Evolutionary conservation across 352 stramenopile genomes (phyloP).

Genomic region (Globisporangium irregulare): DNA sequence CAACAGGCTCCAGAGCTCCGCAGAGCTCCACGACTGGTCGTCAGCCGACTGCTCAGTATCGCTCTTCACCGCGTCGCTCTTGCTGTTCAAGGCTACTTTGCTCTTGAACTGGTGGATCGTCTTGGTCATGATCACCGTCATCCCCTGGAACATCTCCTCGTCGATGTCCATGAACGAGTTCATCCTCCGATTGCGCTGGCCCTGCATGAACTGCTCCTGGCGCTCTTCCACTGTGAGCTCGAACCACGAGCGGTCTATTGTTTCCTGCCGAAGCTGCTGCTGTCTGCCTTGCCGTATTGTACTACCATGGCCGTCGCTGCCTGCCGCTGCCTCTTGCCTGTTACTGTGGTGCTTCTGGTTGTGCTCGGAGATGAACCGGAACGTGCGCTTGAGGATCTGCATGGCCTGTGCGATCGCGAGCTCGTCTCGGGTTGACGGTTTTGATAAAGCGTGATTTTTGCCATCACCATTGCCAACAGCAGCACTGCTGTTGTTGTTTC

Average conservation of each 20-base stretch:
- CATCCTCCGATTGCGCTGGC: not conserved
- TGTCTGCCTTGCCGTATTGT: not conserved
- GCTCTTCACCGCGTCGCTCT: not conserved
- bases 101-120: conserved; percentile 1
- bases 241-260: not conserved
- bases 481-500: not conserved
- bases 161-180: conserved; percentile 9
- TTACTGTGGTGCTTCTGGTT: conserved; percentile 3
- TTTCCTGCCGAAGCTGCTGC: not conserved
- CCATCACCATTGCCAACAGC: not conserved
- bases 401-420: not conserved
- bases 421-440: not conserved
- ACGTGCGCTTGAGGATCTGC: conserved; percentile 10
- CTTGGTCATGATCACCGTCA: not conserved
- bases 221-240: not conserved
- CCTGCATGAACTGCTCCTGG: conserved; percentile 1
- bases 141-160: not conserved
- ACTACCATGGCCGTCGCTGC: too few relatives aligned
- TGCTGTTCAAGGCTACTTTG: not conserved
- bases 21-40: not conserved
- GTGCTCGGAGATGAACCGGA: conserved; percentile 9
- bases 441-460: not conserved
- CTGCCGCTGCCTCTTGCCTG: not conserved
- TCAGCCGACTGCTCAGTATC: not conserved
- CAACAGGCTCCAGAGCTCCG: not conserved